phyloP scores from a whole-genome alignment of 768 basidiomycete genomes.

The Amanita rimosa region DNA sequence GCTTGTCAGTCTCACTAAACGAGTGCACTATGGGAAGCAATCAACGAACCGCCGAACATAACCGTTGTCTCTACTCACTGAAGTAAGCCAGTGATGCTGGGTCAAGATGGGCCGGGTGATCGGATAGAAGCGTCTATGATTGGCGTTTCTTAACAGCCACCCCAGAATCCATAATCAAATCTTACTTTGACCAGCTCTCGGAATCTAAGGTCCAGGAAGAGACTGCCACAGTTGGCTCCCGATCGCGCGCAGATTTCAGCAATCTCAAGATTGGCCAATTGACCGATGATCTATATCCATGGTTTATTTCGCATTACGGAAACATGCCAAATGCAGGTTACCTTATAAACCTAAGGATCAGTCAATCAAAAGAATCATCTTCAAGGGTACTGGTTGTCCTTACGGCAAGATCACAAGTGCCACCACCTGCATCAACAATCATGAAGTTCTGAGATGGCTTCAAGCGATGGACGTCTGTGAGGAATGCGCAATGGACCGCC shows the following conservation, averaged over 20 bases:
- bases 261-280: constrained; percentile 75
- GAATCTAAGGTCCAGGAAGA: constrained; percentile 84
- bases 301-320: constrained; percentile 5
- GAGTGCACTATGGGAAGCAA: constrained; percentile 48
- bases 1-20: constrained; percentile 83
- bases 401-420: constrained; percentile 57
- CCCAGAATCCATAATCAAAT: not conserved
- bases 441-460: constrained; percentile 78
- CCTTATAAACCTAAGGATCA: constrained; percentile 4
- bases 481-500: constrained; percentile 80
- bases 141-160: not conserved
- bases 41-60: constrained; percentile 5
- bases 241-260: constrained; percentile 85
- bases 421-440: constrained; percentile 88
- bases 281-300: constrained; percentile 56
- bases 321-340: not conserved
- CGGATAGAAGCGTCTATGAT: constrained; percentile 43
- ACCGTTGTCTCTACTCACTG: constrained; percentile 25
- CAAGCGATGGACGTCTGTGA: constrained; percentile 72
- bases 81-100: constrained; percentile 75
- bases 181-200: constrained; percentile 61
- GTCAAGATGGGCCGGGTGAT: constrained; percentile 81
- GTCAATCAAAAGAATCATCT: not conserved
- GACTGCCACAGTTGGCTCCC: constrained; percentile 78
- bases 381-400: constrained; percentile 12